Evolutionary conservation across 169 alveolate genomes (phyloP).

Genomic region (Cryptosporidium andersoni): DNA sequence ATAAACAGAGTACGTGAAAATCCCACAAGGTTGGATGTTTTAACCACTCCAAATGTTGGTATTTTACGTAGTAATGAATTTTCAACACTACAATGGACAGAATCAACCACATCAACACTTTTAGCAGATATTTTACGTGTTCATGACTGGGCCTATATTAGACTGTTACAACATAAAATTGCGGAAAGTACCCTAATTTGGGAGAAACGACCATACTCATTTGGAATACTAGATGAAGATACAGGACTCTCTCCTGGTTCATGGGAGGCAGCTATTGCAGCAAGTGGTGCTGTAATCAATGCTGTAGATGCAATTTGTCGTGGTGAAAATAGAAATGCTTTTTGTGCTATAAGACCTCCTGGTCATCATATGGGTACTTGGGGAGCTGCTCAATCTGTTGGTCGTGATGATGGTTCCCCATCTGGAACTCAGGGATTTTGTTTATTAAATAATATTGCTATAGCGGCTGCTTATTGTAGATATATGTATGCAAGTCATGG

Average conservation of each 20-base stretch:
- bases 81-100: conserved; percentile 79
- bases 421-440: conserved; percentile 97
- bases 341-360: conserved; percentile 95
- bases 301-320: conserved; percentile 91
- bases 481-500: conserved; percentile 83
- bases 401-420: conserved; percentile 73
- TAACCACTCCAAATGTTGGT: conserved; percentile 84
- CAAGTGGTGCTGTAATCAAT: conserved; percentile 91
- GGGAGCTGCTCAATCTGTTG: conserved; percentile 88
- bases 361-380: conserved; percentile 98
- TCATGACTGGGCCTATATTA: conserved; percentile 92
- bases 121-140: conserved; percentile 93
- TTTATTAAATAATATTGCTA: conserved; percentile 95
- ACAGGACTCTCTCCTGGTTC: conserved; percentile 89
- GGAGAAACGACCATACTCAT: conserved; percentile 76
- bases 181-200: conserved; percentile 75
- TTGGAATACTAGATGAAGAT: conserved; percentile 86
- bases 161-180: conserved; percentile 75
- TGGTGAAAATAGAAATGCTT: conserved; percentile 83
- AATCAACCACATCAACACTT: conserved; percentile 83
- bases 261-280: conserved; percentile 89
- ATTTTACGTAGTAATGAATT: conserved; percentile 82
- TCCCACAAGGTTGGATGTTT: conserved; percentile 89
- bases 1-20: conserved; percentile 86
- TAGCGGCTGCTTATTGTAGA: conserved; percentile 96